Evolutionary conservation across 768 basidiomycete genomes (phyloP).

Genomic region (Boletus rubropictus): DNA sequence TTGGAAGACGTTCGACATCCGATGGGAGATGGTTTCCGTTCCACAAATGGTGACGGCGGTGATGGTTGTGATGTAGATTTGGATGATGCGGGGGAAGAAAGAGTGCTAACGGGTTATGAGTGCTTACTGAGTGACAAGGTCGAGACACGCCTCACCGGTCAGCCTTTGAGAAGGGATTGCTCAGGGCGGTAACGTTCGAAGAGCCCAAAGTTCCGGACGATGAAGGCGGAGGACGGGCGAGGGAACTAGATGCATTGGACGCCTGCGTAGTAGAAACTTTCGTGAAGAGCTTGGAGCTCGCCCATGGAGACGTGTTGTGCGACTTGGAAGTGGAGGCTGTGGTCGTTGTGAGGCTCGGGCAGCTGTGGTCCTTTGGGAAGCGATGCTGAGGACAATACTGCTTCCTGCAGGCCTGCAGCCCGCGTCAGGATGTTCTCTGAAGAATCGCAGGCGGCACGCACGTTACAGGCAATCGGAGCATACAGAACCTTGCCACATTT

Average conservation of each 20-base stretch:
- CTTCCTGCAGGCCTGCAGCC: conserved; percentile 54
- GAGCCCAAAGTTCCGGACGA: conserved; percentile 10
- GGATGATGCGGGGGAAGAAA: conserved; percentile 19
- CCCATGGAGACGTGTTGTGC: not conserved
- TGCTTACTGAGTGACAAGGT: conserved; percentile 37
- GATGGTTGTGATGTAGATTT: conserved; percentile 6
- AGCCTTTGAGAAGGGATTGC: conserved; percentile 39
- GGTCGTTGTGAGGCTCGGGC: conserved; percentile 28
- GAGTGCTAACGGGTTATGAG: conserved; percentile 62
- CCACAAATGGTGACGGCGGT: conserved; percentile 4
- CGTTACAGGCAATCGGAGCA: conserved; percentile 67
- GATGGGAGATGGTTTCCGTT: conserved; percentile 16
- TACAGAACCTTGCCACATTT: conserved; percentile 73
- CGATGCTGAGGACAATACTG: conserved; percentile 78
- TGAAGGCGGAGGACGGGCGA: not conserved
- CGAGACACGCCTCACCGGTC: conserved; percentile 56
- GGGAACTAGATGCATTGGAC: conserved; percentile 6
- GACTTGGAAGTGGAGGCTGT: conserved; percentile 12
- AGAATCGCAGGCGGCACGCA: conserved; percentile 35
- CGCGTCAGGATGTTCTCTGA: not conserved
- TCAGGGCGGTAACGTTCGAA: conserved; percentile 15
- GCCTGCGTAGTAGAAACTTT: conserved; percentile 4
- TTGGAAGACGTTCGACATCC: conserved; percentile 29
- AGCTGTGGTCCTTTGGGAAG: conserved; percentile 68
- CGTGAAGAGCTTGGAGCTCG: conserved; percentile 3